Base-by-base conservation (phyloP, 345 rosid genomes). In the Acer negundo region DNA sequence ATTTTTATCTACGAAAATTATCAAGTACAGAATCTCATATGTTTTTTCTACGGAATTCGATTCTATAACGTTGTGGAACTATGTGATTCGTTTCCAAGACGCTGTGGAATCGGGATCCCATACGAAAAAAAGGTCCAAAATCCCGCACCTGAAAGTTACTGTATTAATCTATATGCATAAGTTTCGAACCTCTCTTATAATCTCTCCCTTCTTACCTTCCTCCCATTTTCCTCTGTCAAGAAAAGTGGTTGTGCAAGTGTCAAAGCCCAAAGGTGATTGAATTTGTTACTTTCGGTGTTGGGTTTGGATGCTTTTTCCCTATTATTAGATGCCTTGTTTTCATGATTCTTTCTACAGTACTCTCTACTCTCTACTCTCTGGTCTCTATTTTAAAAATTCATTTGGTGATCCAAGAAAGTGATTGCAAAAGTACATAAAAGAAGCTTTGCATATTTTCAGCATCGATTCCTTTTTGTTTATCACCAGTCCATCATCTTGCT, bases 251-350 rank as follows among this genome's bases (percentile, higher is more conserved):
- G 28, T 55, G 24, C 12, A n/a, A 22, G 38, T 35, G 38, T 35
- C 0, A 35, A 35, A 35, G 38, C 38, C 38, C 38, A 35, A 35
- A 35, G 38, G 38, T 4, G 38, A 35, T 61, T 61, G 68, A 9
- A 22, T 61, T 44, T 73, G 42, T 62, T 23, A 62, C 77, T 44
- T 73, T 73, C 69, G 77, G 59, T 46, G n/a, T 24, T 47, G 17
- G 44, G n/a, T n/a, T 49, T 42, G 11, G 11, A 42, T 42, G 69
- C 77, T 62, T 74, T 74, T 62, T 73, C 35, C 44, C 46, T 6
- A 62, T 62, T 62, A 46, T 11, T 16, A 62, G 69, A 74, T 62
- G 77, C 69, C 46, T 62, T 62, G 47, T 44, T 74, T 62, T 62
- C 42, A 12, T 10, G 46, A 0, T 46, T 23, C 55, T 73, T 23